Base-by-base conservation (phyloP, 768 basidiomycete species). In the Peribolospora kevripleyi region DNA sequence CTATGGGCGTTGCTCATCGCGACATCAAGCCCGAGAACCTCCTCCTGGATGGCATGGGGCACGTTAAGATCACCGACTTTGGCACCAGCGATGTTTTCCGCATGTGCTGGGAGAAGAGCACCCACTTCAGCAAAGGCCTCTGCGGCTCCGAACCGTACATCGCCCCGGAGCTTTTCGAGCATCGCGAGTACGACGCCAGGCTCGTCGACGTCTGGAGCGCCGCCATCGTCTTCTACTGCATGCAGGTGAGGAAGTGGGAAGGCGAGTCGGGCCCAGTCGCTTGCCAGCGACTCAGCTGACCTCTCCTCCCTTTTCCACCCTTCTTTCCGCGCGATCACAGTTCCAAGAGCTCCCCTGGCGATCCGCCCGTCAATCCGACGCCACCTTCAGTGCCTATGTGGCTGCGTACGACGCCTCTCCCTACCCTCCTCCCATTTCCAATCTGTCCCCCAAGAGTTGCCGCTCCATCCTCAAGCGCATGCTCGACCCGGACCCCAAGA, bases 101-200 rank as follows among this genome's bases (percentile, higher is more conserved):
- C 57, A 78, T 98, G 54, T 93, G 93, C 46, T 98, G 91, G 91
- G 90, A 98, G 71, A 72, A 81, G 53, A 93, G 88, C 46, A 81
- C 95, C 51, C 91, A 98, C 67, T 81, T 95, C 78, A 88, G 84
- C 10, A 93, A 88, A 38, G 91, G 91, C 4, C 75, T 98, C 40
- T 98, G 91, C 63, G 91, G 91, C 37, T 88, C 84, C 63, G 91
- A 98, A 66, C 91, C 91, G 1, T 98, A 98, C 70, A 98, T 98
- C 64, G 91, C 91, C 7, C 93, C 93, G 39, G 91, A 98, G 68
- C 85, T 93, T 69, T 98, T 95, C 64, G 70, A 87, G 61, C 79
- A 81, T 64, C 4, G 66, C 93, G 91, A 91, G 62, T 98, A 97
- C 65, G 91, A 97, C 63, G 91, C 91, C 4, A 81, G 91, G 36